Evolutionary conservation across 176 grass and related monocot genomes (phyloP), one percentile per base, ranked within the genome.

Genomic region (Carex parvula): DNA sequence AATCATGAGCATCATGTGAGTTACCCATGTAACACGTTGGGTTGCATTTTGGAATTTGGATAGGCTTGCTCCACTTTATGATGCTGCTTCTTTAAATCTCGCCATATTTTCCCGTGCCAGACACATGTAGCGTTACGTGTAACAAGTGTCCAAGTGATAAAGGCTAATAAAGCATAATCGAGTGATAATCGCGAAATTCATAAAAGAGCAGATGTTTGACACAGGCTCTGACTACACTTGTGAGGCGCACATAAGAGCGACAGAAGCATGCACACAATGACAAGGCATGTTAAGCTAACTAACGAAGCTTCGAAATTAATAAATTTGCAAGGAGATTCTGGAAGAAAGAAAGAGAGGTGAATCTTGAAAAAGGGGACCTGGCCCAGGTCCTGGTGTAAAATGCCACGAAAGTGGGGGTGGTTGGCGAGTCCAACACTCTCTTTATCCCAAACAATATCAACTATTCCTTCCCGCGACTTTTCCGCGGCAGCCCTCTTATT

Each of bases 1-100:
- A 54, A 12, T 76, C 72, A 76, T 3, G 30, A 54, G 72, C 5
- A 55, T 76, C 72, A 67, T 82, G 62, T 82, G 80, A 67, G 48
- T 82, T 81, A 46, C 60, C 22, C 80, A 33, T 17, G 60, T 54
- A 44, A 82, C 67, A 39, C n/a, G 55, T 37, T 80, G 54, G 54
- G 17, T 56, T 58, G 15, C 46, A n/a, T 62, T 80, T 32, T 54
- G 13, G 9, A 60, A 16, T 62, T 59, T 17, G 26, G 37, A 39
- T 39, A 39, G 37, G 53, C 55, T 62, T n/a, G 56, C n/a, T 24
- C 32, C 30, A 30, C 12, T 50, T 35, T 82, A 26, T 53, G 4
- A 53, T 11, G 20, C 60, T 62, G n/a, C 20, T 8, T 76, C 18
- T 76, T 69, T 68, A 68, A 68, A 24, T 69, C 65, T 69, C 13